Conservation (phyloP, 805 yeast genomes). For the Yarrowia divulgata region DNA sequence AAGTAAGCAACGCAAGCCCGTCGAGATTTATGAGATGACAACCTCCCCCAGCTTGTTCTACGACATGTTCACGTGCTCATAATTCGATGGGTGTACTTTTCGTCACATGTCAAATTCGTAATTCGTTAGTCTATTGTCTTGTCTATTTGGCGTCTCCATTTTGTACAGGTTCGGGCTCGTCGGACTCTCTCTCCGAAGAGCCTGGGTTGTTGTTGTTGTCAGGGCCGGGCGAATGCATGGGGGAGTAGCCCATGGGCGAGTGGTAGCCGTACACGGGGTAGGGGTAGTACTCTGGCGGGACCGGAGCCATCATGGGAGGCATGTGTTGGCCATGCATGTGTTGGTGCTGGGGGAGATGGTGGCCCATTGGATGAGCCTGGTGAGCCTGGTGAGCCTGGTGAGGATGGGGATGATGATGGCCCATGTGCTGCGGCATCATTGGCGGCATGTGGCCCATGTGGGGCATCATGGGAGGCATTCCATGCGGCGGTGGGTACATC, state of each 20-base stretch:
- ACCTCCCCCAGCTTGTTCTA: too few relatives aligned
- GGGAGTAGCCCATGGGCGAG: conserved; percentile 29
- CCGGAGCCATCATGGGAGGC: conserved; percentile 24
- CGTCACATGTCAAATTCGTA: neutral
- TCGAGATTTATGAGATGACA: too few relatives aligned
- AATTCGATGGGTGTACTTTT: too few relatives aligned
- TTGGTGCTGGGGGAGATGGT: neutral
- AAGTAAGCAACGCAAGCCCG: too few relatives aligned
- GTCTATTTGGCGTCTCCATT: conserved; percentile 19
- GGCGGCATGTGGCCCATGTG: conserved; percentile 22
- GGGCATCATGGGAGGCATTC: conserved; percentile 36
- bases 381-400: conserved; percentile 1
- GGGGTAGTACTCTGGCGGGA: conserved; percentile 27
- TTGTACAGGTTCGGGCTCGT: neutral
- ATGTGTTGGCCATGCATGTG: conserved; percentile 5
- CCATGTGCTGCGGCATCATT: neutral
- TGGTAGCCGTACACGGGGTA: conserved; percentile 24
- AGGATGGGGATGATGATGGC: neutral
- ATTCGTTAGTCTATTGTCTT: conserved; percentile 32
- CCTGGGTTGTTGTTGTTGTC: neutral
- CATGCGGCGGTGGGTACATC: conserved; percentile 38
- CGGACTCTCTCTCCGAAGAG: neutral
- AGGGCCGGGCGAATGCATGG: conserved; percentile 32
- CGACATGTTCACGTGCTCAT: too few relatives aligned
- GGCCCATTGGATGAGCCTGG: conserved; percentile 3